A percentile compares a stretch with the other conserved stretches of the same genome.
These are phyloP conservation scores for Globisporangium perplexum DNA, from an alignment of 352 stramenopile genomes.

Conservation along the genomic window DNA sequence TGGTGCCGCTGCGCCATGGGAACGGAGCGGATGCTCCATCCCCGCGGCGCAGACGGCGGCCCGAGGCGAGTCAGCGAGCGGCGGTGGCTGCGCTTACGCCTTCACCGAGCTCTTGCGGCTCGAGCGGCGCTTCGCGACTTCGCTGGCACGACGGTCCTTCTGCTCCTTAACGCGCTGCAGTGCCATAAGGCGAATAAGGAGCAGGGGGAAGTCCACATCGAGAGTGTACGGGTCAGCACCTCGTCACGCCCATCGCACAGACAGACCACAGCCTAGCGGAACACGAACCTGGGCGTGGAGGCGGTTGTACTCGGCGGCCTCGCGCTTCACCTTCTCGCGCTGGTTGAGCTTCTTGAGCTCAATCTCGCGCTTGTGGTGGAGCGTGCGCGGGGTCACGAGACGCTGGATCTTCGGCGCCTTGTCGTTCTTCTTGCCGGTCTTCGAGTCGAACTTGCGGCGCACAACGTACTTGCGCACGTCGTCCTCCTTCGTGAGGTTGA, in stretches of 20 bases:
- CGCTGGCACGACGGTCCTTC: slow-evolving; percentile 96
- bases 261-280: slow-evolving; percentile 1
- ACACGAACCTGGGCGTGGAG: slow-evolving; percentile 90
- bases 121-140: slow-evolving; percentile 98
- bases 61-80: neutral
- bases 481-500: slow-evolving; percentile 99
- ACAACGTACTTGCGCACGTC: slow-evolving; percentile 99
- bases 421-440: slow-evolving; percentile 97
- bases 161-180: slow-evolving; percentile 98
- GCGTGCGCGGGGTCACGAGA: slow-evolving; percentile 95
- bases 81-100: slow-evolving; percentile 46
- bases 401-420: slow-evolving; percentile 99
- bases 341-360: slow-evolving; percentile 80
- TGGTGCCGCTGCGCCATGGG: neutral
- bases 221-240: slow-evolving; percentile 37
- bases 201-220: slow-evolving; percentile 51
- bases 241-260: neutral
- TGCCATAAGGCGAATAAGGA: slow-evolving; percentile 92
- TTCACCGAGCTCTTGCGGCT: slow-evolving; percentile 94
- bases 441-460: slow-evolving; percentile 97
- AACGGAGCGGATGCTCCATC: neutral
- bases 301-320: slow-evolving; percentile 97
- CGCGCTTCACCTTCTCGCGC: slow-evolving; percentile 90
- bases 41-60: slow-evolving; percentile 1
- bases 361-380: slow-evolving; percentile 95